These are phyloP conservation scores for Massarina eburnea DNA, from an alignment of 2,329 filamentous ascomycete species.

Conservation along the genomic window DNA sequence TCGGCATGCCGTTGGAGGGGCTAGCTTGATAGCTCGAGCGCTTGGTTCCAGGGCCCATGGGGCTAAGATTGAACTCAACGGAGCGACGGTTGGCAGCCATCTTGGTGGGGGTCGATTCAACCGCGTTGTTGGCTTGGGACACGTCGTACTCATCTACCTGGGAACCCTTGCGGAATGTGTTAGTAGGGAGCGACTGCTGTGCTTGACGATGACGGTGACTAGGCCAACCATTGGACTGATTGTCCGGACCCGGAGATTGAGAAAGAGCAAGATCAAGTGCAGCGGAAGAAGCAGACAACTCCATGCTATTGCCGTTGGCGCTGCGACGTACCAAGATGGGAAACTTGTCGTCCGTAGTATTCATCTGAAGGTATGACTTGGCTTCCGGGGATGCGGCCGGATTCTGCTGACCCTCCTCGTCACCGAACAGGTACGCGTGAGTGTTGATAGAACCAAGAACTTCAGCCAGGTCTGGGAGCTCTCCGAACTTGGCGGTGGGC, in stretches of 20 bases:
- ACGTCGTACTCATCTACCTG: constrained; percentile 41
- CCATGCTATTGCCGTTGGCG: constrained; percentile 55
- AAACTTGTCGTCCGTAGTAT: constrained; percentile 79
- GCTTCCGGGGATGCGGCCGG: constrained; percentile 64
- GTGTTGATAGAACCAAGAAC: constrained; percentile 81
- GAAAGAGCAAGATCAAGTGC: constrained; percentile 77
- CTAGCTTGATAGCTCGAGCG: constrained; percentile 54
- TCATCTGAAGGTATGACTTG: constrained; percentile 70
- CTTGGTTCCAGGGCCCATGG: constrained; percentile 43
- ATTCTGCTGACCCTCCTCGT: constrained; percentile 57
- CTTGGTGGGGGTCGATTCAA: constrained; percentile 47
- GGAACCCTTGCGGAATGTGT: constrained; percentile 48
- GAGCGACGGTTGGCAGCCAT: constrained; percentile 49
- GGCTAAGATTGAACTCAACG: constrained; percentile 46
- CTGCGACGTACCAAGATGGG: constrained; percentile 75
- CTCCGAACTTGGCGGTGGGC: constrained; percentile 73
- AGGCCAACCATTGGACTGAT: constrained; percentile 57
- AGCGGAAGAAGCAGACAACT: constrained; percentile 80
- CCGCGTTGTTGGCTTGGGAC: constrained; percentile 38
- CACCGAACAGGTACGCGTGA: constrained; percentile 81
- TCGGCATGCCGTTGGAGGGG: constrained; percentile 65
- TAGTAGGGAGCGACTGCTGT: constrained; percentile 62
- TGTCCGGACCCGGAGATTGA: constrained; percentile 65
- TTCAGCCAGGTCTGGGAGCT: constrained; percentile 47
- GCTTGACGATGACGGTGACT: constrained; percentile 68